Conservation (phyloP, 441 rosid species). For the Gossypium trilobum region DNA sequence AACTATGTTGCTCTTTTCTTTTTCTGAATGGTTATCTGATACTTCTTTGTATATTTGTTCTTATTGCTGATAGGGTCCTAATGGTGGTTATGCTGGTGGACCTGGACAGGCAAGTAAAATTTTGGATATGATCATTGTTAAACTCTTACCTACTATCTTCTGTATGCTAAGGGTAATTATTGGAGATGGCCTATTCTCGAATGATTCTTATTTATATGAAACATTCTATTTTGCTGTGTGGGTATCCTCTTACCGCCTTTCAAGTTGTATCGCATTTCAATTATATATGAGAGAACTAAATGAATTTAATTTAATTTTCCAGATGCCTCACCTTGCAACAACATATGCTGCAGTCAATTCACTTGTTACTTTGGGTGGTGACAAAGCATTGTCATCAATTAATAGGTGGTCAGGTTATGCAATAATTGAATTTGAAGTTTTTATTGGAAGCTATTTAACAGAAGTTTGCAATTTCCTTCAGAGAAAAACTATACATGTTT, state of each 20-base stretch:
- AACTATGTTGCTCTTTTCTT: background rate
- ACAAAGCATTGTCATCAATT: constrained; percentile 54
- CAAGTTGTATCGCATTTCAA: background rate
- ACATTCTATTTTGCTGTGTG: background rate
- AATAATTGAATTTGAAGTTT: background rate
- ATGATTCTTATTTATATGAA: background rate
- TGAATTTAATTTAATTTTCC: constrained; percentile 20
- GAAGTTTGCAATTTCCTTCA: constrained; percentile 27
- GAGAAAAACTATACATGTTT: constrained; percentile 46
- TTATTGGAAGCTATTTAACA: constrained; percentile 19
- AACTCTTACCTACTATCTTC: background rate
- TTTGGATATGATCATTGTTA: constrained; percentile 8
- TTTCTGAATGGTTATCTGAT: background rate
- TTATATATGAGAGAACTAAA: background rate
- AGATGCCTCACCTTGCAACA: constrained; percentile 96
- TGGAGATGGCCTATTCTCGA: background rate
- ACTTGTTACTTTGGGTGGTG: constrained; percentile 76
- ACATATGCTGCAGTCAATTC: constrained; percentile 86
- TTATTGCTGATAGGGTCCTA: constrained; percentile 41
- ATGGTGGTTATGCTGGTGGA: constrained; percentile 92
- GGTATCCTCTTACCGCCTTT: background rate
- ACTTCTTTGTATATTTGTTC: constrained; percentile 11
- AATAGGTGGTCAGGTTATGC: constrained; percentile 51
- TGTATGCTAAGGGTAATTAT: background rate
- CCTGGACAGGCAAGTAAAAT: constrained; percentile 81